Percentiles rank a stretch among this genome's conserved stretches.
Conservation (phyloP, 805 yeast species). For the Candida stauntonica region DNA sequence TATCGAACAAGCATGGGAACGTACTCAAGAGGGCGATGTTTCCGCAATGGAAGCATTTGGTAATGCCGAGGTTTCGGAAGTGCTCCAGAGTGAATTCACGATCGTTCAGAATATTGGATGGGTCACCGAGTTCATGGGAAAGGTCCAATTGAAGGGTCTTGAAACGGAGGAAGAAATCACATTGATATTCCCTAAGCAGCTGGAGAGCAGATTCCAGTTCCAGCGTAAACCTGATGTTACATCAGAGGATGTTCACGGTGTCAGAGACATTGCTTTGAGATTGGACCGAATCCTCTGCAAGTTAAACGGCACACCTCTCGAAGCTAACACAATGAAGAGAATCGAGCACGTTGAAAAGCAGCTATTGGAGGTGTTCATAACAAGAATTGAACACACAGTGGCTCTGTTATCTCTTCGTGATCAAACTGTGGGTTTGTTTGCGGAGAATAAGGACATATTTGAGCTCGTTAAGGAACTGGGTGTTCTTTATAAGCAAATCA, state of each 20-base stretch:
- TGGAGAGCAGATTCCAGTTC: slow-evolving; percentile 56
- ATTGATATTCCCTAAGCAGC: slow-evolving; percentile 63
- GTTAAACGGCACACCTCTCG: slow-evolving; percentile 39
- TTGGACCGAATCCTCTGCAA: slow-evolving; percentile 55
- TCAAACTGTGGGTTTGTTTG: slow-evolving; percentile 25
- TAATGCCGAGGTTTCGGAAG: slow-evolving; percentile 44
- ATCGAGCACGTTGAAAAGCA: slow-evolving; percentile 41
- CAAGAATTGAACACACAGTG: slow-evolving; percentile 63
- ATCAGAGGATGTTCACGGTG: slow-evolving; percentile 40
- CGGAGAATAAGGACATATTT: slow-evolving; percentile 16
- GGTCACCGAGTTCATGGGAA: slow-evolving; percentile 68
- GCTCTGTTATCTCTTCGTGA: slow-evolving; percentile 42
- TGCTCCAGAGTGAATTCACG: slow-evolving; percentile 60
- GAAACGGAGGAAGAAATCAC: slow-evolving; percentile 90
- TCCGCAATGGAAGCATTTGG: slow-evolving; percentile 39
- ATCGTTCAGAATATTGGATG: slow-evolving; percentile 68
- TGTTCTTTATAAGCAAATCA: slow-evolving; percentile 5
- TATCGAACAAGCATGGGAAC: slow-evolving; percentile 31
- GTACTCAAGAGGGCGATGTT: slow-evolving; percentile 17
- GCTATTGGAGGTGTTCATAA: slow-evolving; percentile 59
- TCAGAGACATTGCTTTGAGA: slow-evolving; percentile 51
- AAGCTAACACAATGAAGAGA: slow-evolving; percentile 24
- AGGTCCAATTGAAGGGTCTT: slow-evolving; percentile 85
- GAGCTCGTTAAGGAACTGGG: slow-evolving; percentile 20
- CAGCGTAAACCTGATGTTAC: slow-evolving; percentile 32